phyloP scores from a whole-genome alignment of 768 basidiomycete genomes.

The Auriculariales sp. region DNA sequence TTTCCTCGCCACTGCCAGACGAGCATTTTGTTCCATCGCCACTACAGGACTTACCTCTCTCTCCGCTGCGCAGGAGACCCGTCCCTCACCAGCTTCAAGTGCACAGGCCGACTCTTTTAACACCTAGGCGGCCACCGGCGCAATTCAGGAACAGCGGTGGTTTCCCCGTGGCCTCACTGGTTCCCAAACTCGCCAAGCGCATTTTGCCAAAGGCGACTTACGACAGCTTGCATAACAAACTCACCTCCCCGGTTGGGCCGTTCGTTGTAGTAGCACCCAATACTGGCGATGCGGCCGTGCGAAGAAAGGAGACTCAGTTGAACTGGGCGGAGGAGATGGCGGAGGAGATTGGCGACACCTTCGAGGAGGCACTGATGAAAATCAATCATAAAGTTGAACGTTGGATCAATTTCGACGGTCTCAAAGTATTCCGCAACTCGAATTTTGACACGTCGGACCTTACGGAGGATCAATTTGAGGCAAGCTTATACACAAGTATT shows the following conservation, averaged over 20 bases:
- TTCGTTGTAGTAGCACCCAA: neutral
- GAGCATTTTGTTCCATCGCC: too few relatives aligned
- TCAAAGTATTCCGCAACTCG: slow-evolving; percentile 63
- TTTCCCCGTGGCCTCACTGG: neutral
- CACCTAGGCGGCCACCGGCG: too few relatives aligned
- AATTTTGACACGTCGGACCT: slow-evolving; percentile 33
- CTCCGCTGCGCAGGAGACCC: too few relatives aligned
- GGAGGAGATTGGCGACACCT: neutral
- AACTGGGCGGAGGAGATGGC: neutral
- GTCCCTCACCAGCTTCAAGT: too few relatives aligned
- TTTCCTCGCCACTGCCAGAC: too few relatives aligned
- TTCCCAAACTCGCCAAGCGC: neutral
- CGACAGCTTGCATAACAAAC: neutral
- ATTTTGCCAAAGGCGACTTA: neutral
- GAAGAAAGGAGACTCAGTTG: too few relatives aligned
- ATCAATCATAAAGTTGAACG: neutral
- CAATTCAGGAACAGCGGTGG: neutral
- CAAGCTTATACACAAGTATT: too few relatives aligned
- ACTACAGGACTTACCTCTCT: too few relatives aligned
- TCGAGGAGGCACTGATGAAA: neutral
- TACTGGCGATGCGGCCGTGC: too few relatives aligned
- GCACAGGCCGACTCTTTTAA: too few relatives aligned
- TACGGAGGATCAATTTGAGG: slow-evolving; percentile 77
- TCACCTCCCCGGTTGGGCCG: neutral
- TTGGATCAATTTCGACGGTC: neutral